Conservation (phyloP, 2,329 filamentous ascomycete species). For the Cyanodermella asteris region DNA sequence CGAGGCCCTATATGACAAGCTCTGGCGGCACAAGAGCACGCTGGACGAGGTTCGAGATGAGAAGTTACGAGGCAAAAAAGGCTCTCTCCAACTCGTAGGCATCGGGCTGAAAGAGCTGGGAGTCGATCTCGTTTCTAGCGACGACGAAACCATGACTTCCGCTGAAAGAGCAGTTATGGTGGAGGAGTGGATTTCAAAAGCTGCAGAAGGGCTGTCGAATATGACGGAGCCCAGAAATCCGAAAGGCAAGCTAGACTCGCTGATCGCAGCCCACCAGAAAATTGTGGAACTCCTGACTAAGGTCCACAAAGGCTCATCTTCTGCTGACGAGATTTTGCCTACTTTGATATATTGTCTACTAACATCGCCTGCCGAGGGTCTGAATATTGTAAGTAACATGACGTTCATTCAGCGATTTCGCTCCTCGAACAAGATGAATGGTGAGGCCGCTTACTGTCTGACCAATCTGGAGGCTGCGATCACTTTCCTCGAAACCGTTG, state of each 20-base stretch:
- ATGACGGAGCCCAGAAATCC: conserved; percentile 83
- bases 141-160: conserved; percentile 26
- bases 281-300: conserved; percentile 71
- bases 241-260: conserved; percentile 69
- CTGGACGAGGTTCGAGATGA: conserved; percentile 91
- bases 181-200: conserved; percentile 46
- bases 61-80: conserved; percentile 82
- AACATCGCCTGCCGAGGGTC: conserved; percentile 62
- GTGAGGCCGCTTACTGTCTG: conserved; percentile 86
- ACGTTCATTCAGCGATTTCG: conserved; percentile 86
- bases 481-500: conserved; percentile 84
- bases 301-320: conserved; percentile 51
- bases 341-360: conserved; percentile 93
- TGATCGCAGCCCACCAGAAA: conserved; percentile 75
- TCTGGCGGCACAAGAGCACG: conserved; percentile 79
- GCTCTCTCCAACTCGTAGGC: conserved; percentile 71
- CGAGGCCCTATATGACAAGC: conserved; percentile 64
- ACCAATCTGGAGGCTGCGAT: conserved; percentile 92
- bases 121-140: conserved; percentile 40
- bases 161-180: conserved; percentile 44
- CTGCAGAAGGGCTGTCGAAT: conserved; percentile 45
- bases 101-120: conserved; percentile 74
- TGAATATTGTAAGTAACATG: conserved; percentile 85
- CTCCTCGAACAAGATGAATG: conserved; percentile 65
- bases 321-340: conserved; percentile 89